phyloP scores from a whole-genome alignment of 305 asterid species.

The Nicotiana rustica region DNA sequence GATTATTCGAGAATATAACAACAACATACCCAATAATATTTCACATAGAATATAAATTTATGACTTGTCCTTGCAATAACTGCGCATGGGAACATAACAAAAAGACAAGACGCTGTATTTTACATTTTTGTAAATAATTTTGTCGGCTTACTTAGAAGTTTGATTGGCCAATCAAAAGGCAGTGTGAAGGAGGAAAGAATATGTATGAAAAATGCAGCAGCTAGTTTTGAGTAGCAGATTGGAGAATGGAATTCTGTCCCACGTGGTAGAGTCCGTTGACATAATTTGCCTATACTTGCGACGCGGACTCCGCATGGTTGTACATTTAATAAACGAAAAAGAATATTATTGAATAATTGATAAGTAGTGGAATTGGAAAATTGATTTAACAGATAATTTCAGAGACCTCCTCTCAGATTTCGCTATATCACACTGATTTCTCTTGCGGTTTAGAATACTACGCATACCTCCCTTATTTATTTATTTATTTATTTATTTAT shows the following conservation, averaged over 20 bases:
- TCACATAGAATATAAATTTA: no score
- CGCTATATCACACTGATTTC: no score
- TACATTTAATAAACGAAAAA: no score
- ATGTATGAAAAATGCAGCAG: neutral
- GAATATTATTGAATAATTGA: no score
- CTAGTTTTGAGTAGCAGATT: neutral
- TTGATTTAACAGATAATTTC: no score
- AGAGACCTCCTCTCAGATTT: no score
- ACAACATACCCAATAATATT: neutral
- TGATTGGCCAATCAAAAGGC: neutral
- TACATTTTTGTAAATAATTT: no score
- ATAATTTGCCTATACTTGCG: slow-evolving; percentile 5
- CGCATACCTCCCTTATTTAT: no score
- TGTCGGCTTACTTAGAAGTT: neutral
- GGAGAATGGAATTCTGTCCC: neutral
- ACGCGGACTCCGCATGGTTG: neutral
- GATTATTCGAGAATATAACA: no score
- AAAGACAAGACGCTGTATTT: neutral
- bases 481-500: no score
- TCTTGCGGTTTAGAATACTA: no score
- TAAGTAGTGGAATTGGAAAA: no score
- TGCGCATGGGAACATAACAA: neutral
- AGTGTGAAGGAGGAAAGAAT: neutral
- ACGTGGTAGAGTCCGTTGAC: neutral
- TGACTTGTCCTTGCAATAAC: neutral